Evolutionary conservation across 176 grass and related monocot genomes (phyloP), one percentile per base, ranked within the genome.

Genomic region (Aegilops longissima): DNA sequence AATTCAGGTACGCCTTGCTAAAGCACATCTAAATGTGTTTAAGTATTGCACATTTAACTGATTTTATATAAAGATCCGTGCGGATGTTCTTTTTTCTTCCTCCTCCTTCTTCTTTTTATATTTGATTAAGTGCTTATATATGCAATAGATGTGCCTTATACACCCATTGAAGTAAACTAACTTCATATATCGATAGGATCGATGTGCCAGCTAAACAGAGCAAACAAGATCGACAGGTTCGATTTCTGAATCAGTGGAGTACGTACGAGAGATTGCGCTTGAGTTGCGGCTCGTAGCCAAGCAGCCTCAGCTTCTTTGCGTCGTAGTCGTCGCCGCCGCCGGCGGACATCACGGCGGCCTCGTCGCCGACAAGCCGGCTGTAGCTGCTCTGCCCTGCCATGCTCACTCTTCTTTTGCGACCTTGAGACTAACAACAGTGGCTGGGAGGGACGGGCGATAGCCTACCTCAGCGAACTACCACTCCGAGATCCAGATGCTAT

Each of bases 221-320:
- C 9, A 3, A 35, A 42, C 3, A 35, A 56, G 49, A 52, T 17
- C 49, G 49, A 5, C 5, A 38, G 5, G 31, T 20, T 39, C 1
- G 74, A 30, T 30, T 52, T 51, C 58, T 25, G n/a, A 23, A 44
- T 24, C 13, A 64, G 70, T 12, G 1, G 14, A 17, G 49, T 6
- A 67, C 87, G 74, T 82, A 96, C 91, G 94, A 92, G 87, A 96
- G 94, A 51, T 92, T 90, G 27, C 94, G 94, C 87, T 86, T 92
- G 85, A 96, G 94, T 85, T 92, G 91, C 74, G 82, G 94, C 83
- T 93, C 83, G 94, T 96, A 96, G 52, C 94, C 91, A 25, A 96
- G 94, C 75, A 78, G 81, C 81, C 71, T 86, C 17, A 90, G 84
- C 84, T 82, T 89, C 47, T 64, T 82, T 40, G 17, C 12, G 70